Evolutionary conservation across 306 rosid genomes (phyloP), one percentile per base, ranked within the genome.

Genomic region (Sindora glabra): DNA sequence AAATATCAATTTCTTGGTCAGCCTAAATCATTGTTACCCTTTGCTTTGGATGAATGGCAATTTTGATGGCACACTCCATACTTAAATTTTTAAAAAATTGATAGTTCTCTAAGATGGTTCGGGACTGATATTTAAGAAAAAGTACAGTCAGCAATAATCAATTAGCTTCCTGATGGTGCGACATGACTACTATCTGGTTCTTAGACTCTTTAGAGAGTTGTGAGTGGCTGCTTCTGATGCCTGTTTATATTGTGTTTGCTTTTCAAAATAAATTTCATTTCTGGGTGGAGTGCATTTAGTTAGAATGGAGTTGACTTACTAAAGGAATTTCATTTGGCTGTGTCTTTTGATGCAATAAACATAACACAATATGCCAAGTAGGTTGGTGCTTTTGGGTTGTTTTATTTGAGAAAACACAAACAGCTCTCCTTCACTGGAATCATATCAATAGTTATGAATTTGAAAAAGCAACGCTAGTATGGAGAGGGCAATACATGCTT

Each of bases 171-270:
- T 24, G 41, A 23, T 46, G 25, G 12, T 41, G 50, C 60, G 27
- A 25, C 15, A 14, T 60, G 59, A 48, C 56, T 54, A n/a, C 42
- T 44, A 6, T 33, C 46, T 59, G 56, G 59, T 42, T 60, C 48
- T 48, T 54, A 34, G 16, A 53, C 53, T 27, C 38, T 45, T 53
- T 14, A 6, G 34, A 4, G 34, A 29, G 34, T 29, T 4, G 8
- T 29, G 34, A 29, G 36, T 36, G 38, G 40, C 57, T 41, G 75
- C 54, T 57, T 48, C 65, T 57, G 64, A 46, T 18, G 57, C 47
- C 48, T 55, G 30, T 56, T 63, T 61, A 48, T 34, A 1, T 51
- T 48, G 8, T 9, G 1, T 9, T 0, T 29, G 5, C 5, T 29
- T 29, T 29, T 1, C 10, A 56, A 27, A 30, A 48, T 15, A 32